Percentiles rank a stretch among this genome's conserved stretches.
These are phyloP conservation scores for Vitis cinerea DNA, from an alignment of 164 flowering plant species.

Conservation along the genomic window DNA sequence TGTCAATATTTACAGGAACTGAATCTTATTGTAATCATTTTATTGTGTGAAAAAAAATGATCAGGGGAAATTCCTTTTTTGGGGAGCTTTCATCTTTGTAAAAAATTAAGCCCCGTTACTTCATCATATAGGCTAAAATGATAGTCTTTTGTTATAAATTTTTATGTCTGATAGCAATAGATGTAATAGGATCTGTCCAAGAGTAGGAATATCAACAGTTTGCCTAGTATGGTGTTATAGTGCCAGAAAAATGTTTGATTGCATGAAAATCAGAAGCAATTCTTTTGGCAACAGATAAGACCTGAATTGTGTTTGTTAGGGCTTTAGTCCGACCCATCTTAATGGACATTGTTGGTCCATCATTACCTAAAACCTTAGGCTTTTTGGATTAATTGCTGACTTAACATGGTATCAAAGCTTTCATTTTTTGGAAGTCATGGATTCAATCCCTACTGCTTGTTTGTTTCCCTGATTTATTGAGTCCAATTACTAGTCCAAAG, in stretches of 20 bases:
- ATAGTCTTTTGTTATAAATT: too few relatives aligned
- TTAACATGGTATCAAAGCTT: too few relatives aligned
- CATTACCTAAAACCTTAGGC: too few relatives aligned
- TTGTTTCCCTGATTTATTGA: too few relatives aligned
- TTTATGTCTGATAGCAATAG: too few relatives aligned
- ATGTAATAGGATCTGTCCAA: neutral
- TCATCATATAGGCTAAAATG: neutral
- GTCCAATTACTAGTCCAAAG: too few relatives aligned
- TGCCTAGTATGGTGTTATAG: neutral
- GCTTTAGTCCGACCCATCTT: too few relatives aligned
- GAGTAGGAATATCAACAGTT: neutral
- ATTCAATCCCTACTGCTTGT: too few relatives aligned
- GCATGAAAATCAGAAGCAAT: neutral
- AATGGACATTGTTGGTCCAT: too few relatives aligned
- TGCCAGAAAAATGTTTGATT: neutral
- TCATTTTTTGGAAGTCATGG: too few relatives aligned
- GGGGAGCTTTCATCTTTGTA: neutral
- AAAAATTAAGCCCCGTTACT: neutral
- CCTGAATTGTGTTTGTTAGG: neutral
- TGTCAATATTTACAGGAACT: neutral
- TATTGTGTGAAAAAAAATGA: neutral
- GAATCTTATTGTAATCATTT: neutral
- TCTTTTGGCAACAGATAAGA: neutral
- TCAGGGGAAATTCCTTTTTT: neutral
- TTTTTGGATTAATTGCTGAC: too few relatives aligned